Evolutionary conservation across 805 yeast species (phyloP).

Genomic region (Cyberlindnera mississippiensis): DNA sequence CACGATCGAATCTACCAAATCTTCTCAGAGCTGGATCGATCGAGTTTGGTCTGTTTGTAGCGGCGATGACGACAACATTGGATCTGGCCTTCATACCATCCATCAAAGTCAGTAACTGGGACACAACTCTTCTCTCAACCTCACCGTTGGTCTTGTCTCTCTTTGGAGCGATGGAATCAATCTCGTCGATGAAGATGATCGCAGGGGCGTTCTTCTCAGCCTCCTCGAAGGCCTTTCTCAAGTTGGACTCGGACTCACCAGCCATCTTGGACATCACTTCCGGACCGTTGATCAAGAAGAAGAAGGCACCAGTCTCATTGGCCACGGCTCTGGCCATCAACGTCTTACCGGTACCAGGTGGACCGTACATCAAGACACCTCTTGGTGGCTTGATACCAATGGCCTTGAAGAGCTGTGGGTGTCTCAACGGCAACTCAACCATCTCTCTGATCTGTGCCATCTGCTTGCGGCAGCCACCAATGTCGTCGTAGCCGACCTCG

Average conservation of each 20-base stretch:
- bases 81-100: slow-evolving; percentile 99
- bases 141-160: slow-evolving; percentile 99
- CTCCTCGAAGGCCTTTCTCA: slow-evolving; percentile 98
- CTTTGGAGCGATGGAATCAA: slow-evolving; percentile 98
- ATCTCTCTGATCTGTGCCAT: slow-evolving; percentile 99
- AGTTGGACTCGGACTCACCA: slow-evolving; percentile 96
- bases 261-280: slow-evolving; percentile 99
- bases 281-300: slow-evolving; percentile 97
- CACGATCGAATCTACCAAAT: slow-evolving; percentile 89
- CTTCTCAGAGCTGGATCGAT: slow-evolving; percentile 79
- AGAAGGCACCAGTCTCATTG: slow-evolving; percentile 98
- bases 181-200: slow-evolving; percentile 96
- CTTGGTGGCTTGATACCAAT: slow-evolving; percentile 99
- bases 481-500: slow-evolving; percentile 98
- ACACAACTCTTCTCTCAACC: slow-evolving; percentile 98
- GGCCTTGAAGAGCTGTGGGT: slow-evolving; percentile 95
- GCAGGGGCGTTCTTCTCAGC: slow-evolving; percentile 99
- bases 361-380: slow-evolving; percentile 97
- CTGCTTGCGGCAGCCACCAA: slow-evolving; percentile 98
- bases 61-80: slow-evolving; percentile 96
- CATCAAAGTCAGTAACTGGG: slow-evolving; percentile 95
- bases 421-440: slow-evolving; percentile 97
- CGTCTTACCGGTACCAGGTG: slow-evolving; percentile 99
- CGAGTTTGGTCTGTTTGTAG: slow-evolving; percentile 77
- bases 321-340: slow-evolving; percentile 99